phyloP scores from a whole-genome alignment of 345 rosid genomes.

The Kernera saxatilis region DNA sequence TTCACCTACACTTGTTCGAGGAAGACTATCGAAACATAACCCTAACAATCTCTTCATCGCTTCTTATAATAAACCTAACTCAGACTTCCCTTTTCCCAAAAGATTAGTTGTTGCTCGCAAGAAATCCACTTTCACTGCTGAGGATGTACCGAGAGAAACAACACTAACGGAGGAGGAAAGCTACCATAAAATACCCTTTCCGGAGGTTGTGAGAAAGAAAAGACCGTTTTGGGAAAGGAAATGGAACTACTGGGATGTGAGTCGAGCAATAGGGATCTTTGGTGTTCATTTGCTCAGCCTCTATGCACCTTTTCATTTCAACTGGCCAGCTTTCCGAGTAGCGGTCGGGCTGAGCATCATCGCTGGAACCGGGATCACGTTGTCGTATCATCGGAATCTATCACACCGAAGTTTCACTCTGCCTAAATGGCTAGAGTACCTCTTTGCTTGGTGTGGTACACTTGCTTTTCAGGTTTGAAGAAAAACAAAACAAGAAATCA shows the following conservation, averaged over 20 bases:
- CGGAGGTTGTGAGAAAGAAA: conserved; percentile 34
- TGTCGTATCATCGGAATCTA: conserved; percentile 58
- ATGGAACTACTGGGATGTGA: conserved; percentile 51
- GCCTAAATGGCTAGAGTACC: conserved; percentile 37
- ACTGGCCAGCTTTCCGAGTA: conserved; percentile 53
- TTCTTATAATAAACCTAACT: not conserved
- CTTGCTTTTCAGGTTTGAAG: conserved; percentile 24
- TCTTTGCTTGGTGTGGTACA: conserved; percentile 52
- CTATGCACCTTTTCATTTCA: conserved; percentile 67
- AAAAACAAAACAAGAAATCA: no score
- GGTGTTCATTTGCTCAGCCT: conserved; percentile 57
- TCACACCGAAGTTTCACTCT: conserved; percentile 64
- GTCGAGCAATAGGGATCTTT: conserved; percentile 42
- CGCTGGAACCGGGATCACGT: conserved; percentile 53
- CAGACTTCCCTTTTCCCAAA: not conserved
- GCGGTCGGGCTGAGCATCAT: conserved; percentile 34
- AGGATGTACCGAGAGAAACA: not conserved
- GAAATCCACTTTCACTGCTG: not conserved
- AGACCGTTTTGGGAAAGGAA: conserved; percentile 38
- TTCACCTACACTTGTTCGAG: not conserved
- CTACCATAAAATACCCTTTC: not conserved
- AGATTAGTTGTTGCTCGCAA: not conserved
- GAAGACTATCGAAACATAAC: not conserved
- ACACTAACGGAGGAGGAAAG: not conserved
- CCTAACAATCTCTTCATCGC: not conserved